Evolutionary conservation across 768 basidiomycete genomes (phyloP), one percentile per base, ranked within the genome.

Genomic region (Tylopilus intermedius): DNA sequence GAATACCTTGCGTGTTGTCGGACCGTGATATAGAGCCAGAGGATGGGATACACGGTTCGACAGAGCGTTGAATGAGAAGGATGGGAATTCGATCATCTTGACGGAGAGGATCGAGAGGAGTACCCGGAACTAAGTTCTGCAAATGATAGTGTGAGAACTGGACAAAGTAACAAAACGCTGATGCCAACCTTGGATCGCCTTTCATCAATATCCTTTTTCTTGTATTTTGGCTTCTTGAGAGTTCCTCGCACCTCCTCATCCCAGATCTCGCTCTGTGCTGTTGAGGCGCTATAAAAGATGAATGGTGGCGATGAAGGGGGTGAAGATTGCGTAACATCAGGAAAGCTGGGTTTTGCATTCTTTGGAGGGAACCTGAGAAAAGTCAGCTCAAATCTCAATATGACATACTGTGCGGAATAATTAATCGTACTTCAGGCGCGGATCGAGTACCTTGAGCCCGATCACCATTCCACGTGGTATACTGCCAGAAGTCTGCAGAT

Each of bases 31-130:
- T 54, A 38, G 52, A 53, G 14, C 18, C 4, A 1, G 54, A 26
- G 51, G 63, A 45, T 13, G 62, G 32, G 1, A 50, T 26, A 51
- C 45, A 47, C n/a, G 66, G 60, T 55, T 83, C 81, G 21, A 90
- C 61, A 9, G 90, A 86, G 21, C 82, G 82, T 64, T 94, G 92
- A 7, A 94, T 79, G 43, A 99, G 78, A 38, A 97, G 69, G 47
- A 94, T 68, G 2, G 94, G 93, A 14, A 97, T 72, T 15, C 88
- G 84, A 65, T 90, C 84, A 65, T 99, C 95, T 60, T 88, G 79
- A 4, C 80, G 79, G 15, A 78, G 70, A 0, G 92, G 75, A 18
- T 75, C 69, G 2, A 98, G 79, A 8, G 74, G 70, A 0, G 81
- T 86, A 2, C 94, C 94, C 5, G 94, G 95, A 6, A 94, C 70